Percentiles rank a stretch among this genome's conserved stretches.
These are phyloP conservation scores for Serendipita sp. DNA, from an alignment of 768 basidiomycete species.

Conservation along the genomic window DNA sequence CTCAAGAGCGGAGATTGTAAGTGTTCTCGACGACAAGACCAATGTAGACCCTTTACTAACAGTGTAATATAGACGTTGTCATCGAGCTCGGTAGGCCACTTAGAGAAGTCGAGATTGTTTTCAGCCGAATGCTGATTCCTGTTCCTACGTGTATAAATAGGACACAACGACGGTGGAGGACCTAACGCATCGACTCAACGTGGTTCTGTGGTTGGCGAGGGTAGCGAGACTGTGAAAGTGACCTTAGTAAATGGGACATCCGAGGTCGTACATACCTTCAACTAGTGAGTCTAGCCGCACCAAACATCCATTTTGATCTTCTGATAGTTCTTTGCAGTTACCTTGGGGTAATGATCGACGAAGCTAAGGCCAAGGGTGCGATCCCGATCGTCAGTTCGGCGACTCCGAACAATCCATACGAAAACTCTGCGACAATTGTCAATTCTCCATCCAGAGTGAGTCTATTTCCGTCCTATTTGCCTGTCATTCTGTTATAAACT, in stretches of 20 bases:
- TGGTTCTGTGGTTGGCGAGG: conserved; percentile 5
- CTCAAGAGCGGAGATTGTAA: conserved; percentile 16
- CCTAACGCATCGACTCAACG: conserved; percentile 7
- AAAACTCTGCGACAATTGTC: conserved; percentile 15
- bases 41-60: not conserved
- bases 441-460: conserved; percentile 24
- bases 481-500: too few relatives aligned
- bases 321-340: not conserved
- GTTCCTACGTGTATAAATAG: conserved; percentile 10
- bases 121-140: too few relatives aligned
- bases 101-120: too few relatives aligned
- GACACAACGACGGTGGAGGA: conserved; percentile 30
- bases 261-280: conserved; percentile 30
- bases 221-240: conserved; percentile 6
- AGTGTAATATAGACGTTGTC: conserved; percentile 17
- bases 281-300: conserved; percentile 19
- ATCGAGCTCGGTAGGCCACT: conserved; percentile 1
- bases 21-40: conserved; percentile 18
- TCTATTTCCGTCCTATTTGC: too few relatives aligned
- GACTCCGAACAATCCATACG: conserved; percentile 33
- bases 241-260: conserved; percentile 22
- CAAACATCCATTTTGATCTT: too few relatives aligned
- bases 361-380: conserved; percentile 32
- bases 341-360: conserved; percentile 18
- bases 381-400: conserved; percentile 33